These are phyloP conservation scores for Corrigiola litoralis DNA, from an alignment of 179 eudicot genomes.

Conservation along the genomic window DNA sequence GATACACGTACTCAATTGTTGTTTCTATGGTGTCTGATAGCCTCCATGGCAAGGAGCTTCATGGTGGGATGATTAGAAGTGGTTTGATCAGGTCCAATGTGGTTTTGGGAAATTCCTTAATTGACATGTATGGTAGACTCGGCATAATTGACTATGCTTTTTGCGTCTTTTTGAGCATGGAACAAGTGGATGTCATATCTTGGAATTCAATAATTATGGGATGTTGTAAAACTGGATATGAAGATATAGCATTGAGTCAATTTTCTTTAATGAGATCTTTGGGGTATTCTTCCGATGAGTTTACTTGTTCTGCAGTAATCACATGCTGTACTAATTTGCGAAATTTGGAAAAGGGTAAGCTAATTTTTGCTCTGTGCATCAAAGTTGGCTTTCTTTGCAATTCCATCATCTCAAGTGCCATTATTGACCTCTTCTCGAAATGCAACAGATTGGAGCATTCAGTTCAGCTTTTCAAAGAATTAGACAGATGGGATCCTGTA, in stretches of 20 bases:
- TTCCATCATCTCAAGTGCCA: constrained; percentile 38
- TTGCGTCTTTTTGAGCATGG: constrained; percentile 38
- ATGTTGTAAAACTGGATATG: constrained; percentile 18
- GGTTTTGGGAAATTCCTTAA: constrained; percentile 36
- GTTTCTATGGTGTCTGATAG: constrained; percentile 24
- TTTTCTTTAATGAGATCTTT: constrained; percentile 32
- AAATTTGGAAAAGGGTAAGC: constrained; percentile 36
- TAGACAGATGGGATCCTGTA: constrained; percentile 24
- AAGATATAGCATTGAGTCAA: constrained; percentile 23
- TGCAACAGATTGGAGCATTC: constrained; percentile 39
- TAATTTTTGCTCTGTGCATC: constrained; percentile 30
- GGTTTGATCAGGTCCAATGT: constrained; percentile 31
- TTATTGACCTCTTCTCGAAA: constrained; percentile 41
- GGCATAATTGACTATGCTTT: constrained; percentile 31
- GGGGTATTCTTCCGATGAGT: constrained; percentile 31
- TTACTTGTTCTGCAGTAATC: constrained; percentile 31
- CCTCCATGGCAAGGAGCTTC: constrained; percentile 31
- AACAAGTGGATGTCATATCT: constrained; percentile 31
- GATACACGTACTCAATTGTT: constrained; percentile 33
- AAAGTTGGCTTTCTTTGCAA: constrained; percentile 37
- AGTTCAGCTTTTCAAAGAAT: constrained; percentile 26
- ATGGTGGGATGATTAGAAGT: constrained; percentile 32
- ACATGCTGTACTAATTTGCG: constrained; percentile 29
- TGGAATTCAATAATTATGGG: constrained; percentile 39
- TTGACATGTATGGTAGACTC: constrained; percentile 34